Base-by-base conservation (phyloP, 352 stramenopile genomes). In the Phytophthora agathidicida region DNA sequence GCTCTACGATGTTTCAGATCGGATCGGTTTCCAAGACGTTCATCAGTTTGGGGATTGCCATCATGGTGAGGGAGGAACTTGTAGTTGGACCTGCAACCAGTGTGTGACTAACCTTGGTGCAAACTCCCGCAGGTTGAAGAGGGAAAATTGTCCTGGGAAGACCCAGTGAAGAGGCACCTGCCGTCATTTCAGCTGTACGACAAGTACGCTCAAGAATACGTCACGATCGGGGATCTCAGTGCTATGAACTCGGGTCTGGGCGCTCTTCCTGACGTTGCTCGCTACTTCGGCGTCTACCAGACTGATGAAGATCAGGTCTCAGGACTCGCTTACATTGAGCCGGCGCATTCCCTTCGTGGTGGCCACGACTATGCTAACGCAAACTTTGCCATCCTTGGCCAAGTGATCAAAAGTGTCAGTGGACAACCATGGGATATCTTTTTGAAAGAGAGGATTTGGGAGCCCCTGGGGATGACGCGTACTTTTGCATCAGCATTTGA, bases 21-120 rank as follows among this genome's bases (percentile, higher is more conserved):
- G 80, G 80, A 6, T 90, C 80, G 1, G 68, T 90, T 16, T 75
- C 68, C 6, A 90, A 90, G 64, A 88, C 77, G 13, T 85, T 90
- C 35, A 68, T 90, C 23, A 69, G 71, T 13, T 59, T 81, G 4
- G 72, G 65, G 2, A 54, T 81, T 28, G 71, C 67, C 16, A 80
- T 73, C 26, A 31, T 84, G 24, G 74, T 83, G 32, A 24, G 46
- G n/a, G 10, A 7, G 19, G 20, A 11, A 50, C 10, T 36, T 38
- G 27, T n/a, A 33, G 17, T 31, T n/a, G n/a, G n/a, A n/a, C n/a
- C n/a, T n/a, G n/a, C n/a, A n/a, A n/a, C n/a, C n/a, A n/a, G n/a
- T 17, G 14, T 36, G 24, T 57, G 19, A 28, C 45, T 30, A 16
- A 26, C 16, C 28, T 5, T 23, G 45, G n/a, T 14, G 42, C 28